Conservation (phyloP, 192 early-diverging fungal species). For the Entomortierella lignicola region DNA sequence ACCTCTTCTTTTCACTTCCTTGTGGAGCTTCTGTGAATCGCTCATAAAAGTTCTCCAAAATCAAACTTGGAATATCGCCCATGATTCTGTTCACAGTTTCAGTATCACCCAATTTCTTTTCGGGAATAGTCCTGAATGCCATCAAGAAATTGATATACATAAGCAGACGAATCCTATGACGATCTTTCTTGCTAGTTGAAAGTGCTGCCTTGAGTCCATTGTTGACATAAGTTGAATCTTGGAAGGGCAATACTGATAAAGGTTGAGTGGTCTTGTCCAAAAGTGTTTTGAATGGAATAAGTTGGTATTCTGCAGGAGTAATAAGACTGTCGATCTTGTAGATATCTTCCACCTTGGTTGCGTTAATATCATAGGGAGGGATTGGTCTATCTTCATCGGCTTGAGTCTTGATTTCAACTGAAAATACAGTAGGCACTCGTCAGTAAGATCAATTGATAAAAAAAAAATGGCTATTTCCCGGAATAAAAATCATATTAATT, state of each 20-base stretch:
- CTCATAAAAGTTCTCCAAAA: conserved; percentile 69
- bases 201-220: conserved; percentile 48
- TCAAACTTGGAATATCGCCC: conserved; percentile 66
- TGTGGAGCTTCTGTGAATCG: conserved; percentile 72
- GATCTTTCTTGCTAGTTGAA: conserved; percentile 61
- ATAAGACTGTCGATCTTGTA: conserved; percentile 85
- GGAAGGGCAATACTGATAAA: conserved; percentile 52
- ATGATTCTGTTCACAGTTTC: conserved; percentile 57
- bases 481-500: background rate
- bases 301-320: conserved; percentile 67
- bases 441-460: too few species aligned
- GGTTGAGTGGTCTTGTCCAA: conserved; percentile 58
- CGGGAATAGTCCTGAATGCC: conserved; percentile 68
- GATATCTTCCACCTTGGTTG: conserved; percentile 76
- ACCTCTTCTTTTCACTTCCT: conserved; percentile 55
- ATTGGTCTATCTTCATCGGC: conserved; percentile 73
- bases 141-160: conserved; percentile 86
- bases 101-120: conserved; percentile 59
- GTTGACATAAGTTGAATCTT: conserved; percentile 60
- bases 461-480: background rate
- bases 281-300: conserved; percentile 70
- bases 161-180: conserved; percentile 64
- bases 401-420: conserved; percentile 61
- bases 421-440: too few species aligned
- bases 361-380: conserved; percentile 77